Conservation (phyloP, 306 rosid species). For the Cotoneaster glaucophyllus region DNA sequence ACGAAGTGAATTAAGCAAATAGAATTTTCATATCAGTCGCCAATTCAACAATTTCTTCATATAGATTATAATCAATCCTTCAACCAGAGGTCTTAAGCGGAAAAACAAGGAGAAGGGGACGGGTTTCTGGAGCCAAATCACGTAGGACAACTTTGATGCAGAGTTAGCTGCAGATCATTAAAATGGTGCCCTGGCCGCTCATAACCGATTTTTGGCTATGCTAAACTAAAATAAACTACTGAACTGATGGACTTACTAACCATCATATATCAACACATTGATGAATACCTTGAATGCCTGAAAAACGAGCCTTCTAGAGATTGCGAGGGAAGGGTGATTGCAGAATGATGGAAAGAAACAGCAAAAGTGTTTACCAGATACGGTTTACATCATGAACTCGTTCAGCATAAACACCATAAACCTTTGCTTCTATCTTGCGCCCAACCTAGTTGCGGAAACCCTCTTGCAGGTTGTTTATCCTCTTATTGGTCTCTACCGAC, state of each 20-base stretch:
- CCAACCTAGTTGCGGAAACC: neutral
- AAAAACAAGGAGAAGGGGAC: neutral
- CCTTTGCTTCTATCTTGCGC: neutral
- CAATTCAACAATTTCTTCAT: neutral
- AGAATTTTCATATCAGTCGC: neutral
- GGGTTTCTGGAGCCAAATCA: neutral
- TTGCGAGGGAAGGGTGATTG: neutral
- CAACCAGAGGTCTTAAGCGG: neutral
- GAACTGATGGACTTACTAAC: neutral
- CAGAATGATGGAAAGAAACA: neutral
- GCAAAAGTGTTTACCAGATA: neutral
- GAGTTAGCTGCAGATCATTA: neutral
- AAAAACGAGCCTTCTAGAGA: neutral
- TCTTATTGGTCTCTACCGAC: neutral
- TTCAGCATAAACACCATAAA: neutral
- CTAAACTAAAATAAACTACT: neutral
- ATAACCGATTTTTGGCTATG: neutral
- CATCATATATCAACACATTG: neutral
- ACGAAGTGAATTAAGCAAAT: constrained; percentile 1
- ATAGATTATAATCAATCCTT: neutral
- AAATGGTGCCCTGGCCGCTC: neutral
- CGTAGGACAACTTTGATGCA: neutral
- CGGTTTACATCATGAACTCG: neutral
- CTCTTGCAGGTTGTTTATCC: neutral
- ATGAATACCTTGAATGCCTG: neutral